Percentiles rank a stretch among this genome's conserved stretches.
Conservation (phyloP, 1,284 basidiomycete species). For the Papiliotrema terrestris region DNA sequence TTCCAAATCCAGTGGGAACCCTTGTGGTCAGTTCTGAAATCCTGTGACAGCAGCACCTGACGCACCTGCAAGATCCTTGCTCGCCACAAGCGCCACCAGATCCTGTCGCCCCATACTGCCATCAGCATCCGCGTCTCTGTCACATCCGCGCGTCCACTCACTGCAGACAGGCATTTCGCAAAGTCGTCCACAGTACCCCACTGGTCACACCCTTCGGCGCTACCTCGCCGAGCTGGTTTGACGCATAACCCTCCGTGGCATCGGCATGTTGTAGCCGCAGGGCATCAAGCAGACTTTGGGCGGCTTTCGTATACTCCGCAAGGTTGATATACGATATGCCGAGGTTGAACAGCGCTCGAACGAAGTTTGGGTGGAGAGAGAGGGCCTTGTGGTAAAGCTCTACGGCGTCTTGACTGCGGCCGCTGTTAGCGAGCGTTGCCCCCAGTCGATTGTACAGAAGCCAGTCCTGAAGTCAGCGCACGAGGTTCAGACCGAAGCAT, state of each 20-base stretch:
- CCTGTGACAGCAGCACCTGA: neutral
- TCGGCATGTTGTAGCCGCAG: slow-evolving; percentile 80
- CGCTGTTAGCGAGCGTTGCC: slow-evolving; percentile 91
- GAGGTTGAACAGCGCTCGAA: slow-evolving; percentile 89
- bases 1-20: too few species aligned
- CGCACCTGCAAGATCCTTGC: slow-evolving; percentile 16
- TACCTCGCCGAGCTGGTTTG: slow-evolving; percentile 22
- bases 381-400: slow-evolving; percentile 87
- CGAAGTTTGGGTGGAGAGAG: slow-evolving; percentile 86
- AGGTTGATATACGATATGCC: slow-evolving; percentile 88
- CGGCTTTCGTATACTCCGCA: slow-evolving; percentile 77
- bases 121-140: neutral
- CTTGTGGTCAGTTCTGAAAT: too few species aligned
- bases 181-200: slow-evolving; percentile 74
- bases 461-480: slow-evolving; percentile 2
- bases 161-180: slow-evolving; percentile 74
- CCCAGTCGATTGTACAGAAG: slow-evolving; percentile 74
- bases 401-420: slow-evolving; percentile 75
- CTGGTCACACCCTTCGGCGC: slow-evolving; percentile 64
- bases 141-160: slow-evolving; percentile 13
- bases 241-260: slow-evolving; percentile 54
- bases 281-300: slow-evolving; percentile 78
- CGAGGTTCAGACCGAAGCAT: neutral
- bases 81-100: slow-evolving; percentile 9
- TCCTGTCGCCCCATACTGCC: slow-evolving; percentile 18